Evolutionary conservation across 768 basidiomycete species (phyloP), one percentile per base, ranked within the genome.

Genomic region (Coprinopsis cinerea): DNA sequence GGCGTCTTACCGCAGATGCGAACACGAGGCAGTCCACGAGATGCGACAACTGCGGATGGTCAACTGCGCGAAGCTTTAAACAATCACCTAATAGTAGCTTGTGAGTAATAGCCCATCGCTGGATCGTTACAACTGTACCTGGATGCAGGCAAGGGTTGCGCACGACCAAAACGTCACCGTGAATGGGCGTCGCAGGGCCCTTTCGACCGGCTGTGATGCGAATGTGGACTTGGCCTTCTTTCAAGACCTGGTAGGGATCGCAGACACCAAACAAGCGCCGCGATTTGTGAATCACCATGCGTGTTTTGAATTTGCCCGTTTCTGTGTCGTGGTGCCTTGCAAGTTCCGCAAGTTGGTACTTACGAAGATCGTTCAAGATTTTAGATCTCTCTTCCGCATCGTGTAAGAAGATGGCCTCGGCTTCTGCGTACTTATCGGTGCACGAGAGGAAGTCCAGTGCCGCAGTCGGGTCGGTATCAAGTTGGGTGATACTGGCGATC

Each of bases 141-240:
- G 83, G 82, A 62, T 85, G 81, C 39, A 85, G 70, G 54, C 83
- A 86, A 0, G 83, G 83, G 59, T 86, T 86, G 18, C 82, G 67
- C 3, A 83, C 81, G 3, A 85, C 76, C 3, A 85, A 65, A 0
- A 84, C 81, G 55, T 83, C 79, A 0, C 75, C 73, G 53, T 83
- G 75, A 32, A 79, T 79, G 1, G 76, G 71, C 0, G 82, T 82
- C 3, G 75, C 65, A 0, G 69, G 68, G 2, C 82, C 83, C 32
- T 73, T 74, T 17, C 76, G 69, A 15, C 69, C 67, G 0, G 70
- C 65, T 0, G 75, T 78, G 26, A 85, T 74, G 1, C 82, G 72
- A 17, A 85, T 74, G 55, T 82, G 76, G 0, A 85, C 81, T 55
- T 85, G 67, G 0, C 83, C 83, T 58, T 83, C 82, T 46, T 74